Evolutionary conservation across 306 rosid genomes (phyloP).

Genomic region (Quercus engelmannii): DNA sequence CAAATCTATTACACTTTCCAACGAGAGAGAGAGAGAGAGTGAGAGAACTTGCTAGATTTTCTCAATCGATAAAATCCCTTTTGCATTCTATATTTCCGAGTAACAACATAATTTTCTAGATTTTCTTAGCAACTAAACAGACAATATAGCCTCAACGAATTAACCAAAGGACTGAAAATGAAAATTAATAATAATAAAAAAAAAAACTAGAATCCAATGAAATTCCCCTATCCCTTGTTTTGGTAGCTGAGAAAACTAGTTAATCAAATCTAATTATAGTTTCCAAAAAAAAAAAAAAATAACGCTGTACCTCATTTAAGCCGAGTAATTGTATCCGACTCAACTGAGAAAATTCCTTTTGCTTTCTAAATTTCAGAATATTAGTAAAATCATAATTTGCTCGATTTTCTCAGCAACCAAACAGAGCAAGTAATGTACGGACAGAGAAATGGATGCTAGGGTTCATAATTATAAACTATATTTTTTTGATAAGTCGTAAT

Average conservation of each 20-base stretch:
- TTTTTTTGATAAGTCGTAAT: neutral
- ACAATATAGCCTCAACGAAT: no score
- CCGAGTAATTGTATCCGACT: no score
- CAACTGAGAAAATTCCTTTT: no score
- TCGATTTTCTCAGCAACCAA: slow-evolving; percentile 7
- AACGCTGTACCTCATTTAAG: no score
- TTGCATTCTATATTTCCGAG: neutral
- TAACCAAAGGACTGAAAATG: no score
- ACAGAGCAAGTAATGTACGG: neutral
- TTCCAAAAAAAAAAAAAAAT: no score
- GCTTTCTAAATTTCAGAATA: neutral
- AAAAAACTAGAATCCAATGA: no score
- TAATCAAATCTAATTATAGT: no score
- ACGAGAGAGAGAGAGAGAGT: neutral
- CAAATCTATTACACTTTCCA: neutral
- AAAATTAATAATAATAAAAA: no score
- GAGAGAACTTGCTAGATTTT: neutral
- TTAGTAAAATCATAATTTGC: neutral
- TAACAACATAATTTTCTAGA: neutral
- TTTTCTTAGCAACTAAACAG: slow-evolving; percentile 12
- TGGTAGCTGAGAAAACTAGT: no score
- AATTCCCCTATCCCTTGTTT: no score
- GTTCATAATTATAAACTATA: neutral
- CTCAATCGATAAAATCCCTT: neutral
- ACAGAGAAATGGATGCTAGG: neutral